Percentiles rank a stretch among this genome's conserved stretches.
Conservation (phyloP, 2,329 filamentous ascomycete genomes). For the Cadophora gregata region DNA sequence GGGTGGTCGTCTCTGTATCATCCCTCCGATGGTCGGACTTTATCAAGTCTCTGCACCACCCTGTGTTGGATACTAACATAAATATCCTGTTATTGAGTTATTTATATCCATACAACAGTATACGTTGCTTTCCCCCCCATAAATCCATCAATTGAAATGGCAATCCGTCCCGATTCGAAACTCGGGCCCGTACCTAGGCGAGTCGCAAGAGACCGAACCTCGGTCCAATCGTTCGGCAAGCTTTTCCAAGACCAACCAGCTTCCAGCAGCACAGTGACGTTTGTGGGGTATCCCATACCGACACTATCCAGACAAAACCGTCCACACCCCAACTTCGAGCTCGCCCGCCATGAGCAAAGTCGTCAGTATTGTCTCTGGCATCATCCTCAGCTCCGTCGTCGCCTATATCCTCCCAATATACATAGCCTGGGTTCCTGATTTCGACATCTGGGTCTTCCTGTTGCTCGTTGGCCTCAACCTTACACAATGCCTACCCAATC, state of each 20-base stretch:
- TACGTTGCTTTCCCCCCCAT: too few relatives aligned
- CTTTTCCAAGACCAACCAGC: neutral
- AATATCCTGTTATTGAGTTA: too few relatives aligned
- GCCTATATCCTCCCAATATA: conserved; percentile 36
- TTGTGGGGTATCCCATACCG: conserved; percentile 33
- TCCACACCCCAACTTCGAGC: conserved; percentile 5
- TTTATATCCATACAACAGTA: too few relatives aligned
- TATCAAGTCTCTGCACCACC: too few relatives aligned
- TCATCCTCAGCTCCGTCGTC: conserved; percentile 32
- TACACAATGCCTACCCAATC: conserved; percentile 43
- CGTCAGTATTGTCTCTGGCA: conserved; percentile 35
- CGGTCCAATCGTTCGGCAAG: neutral
- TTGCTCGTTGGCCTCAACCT: conserved; percentile 40
- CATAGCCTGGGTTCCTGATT: conserved; percentile 38
- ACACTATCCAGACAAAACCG: conserved; percentile 2
- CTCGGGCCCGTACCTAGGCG: neutral
- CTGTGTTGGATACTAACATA: too few relatives aligned
- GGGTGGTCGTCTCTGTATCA: too few relatives aligned
- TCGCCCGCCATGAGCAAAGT: conserved; percentile 31
- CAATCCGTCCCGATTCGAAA: neutral
- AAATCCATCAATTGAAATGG: too few relatives aligned
- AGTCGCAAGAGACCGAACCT: conserved; percentile 2
- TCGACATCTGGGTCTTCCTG: conserved; percentile 37
- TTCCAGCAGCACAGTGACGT: neutral
- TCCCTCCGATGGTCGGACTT: too few relatives aligned